Conservation (phyloP, 768 basidiomycete species). For the Auricularia heimuer region DNA sequence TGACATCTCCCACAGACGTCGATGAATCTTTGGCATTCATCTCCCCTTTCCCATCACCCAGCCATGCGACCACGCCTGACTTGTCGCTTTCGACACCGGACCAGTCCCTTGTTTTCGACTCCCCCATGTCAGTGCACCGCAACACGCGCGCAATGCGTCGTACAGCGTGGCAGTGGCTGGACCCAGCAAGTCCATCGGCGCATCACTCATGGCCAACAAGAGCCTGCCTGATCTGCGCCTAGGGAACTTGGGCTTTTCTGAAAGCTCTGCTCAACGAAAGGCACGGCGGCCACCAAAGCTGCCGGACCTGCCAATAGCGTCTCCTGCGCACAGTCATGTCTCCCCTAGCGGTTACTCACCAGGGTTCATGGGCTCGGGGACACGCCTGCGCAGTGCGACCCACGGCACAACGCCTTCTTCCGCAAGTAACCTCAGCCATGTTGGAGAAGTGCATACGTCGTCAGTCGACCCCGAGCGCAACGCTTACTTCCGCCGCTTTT, state of each 20-base stretch:
- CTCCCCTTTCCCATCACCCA: conserved; percentile 4
- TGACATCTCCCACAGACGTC: neutral
- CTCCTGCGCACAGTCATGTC: neutral
- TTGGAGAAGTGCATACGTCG: conserved; percentile 22
- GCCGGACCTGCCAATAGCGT: conserved; percentile 1
- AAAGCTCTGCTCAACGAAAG: conserved; percentile 23
- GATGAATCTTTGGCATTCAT: conserved; percentile 1
- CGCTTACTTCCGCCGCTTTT: conserved; percentile 90
- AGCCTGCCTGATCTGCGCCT: conserved; percentile 77
- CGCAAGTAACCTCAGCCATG: neutral
- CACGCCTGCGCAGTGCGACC: neutral
- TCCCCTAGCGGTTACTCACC: conserved; percentile 5
- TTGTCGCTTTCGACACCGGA: neutral
- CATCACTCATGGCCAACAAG: conserved; percentile 52
- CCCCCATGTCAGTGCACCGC: conserved; percentile 31
- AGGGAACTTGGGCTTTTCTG: conserved; percentile 31
- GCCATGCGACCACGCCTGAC: neutral
- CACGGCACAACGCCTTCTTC: neutral
- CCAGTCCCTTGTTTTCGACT: conserved; percentile 9
- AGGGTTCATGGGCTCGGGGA: neutral
- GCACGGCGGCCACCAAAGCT: conserved; percentile 2
- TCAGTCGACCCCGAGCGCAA: conserved; percentile 73
- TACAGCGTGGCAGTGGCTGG: conserved; percentile 33
- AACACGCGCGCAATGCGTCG: conserved; percentile 44
- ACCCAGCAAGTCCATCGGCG: conserved; percentile 26